Conservation (phyloP, 1,139 yeast genomes). For the Candida freyschussii region DNA sequence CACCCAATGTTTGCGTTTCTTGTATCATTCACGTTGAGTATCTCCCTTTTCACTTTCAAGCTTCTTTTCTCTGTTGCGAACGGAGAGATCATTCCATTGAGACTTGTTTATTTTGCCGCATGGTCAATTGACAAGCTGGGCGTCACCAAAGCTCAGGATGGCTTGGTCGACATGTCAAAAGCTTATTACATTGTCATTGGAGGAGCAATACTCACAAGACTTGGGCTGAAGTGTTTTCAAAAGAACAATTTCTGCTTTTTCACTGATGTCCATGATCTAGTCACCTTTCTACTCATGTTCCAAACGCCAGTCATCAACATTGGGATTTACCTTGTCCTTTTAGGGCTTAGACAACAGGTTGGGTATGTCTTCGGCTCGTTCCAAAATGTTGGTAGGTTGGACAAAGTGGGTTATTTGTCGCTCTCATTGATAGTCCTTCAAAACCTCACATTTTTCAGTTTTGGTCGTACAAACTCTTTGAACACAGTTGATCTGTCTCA, state of each 20-base stretch:
- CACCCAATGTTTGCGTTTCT: slow-evolving; percentile 34
- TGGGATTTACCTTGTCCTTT: slow-evolving; percentile 59
- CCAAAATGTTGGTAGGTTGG: background rate
- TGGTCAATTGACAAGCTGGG: slow-evolving; percentile 33
- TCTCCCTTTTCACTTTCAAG: slow-evolving; percentile 52
- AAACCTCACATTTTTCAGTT: slow-evolving; percentile 74
- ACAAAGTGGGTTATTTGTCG: slow-evolving; percentile 11
- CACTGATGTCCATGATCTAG: slow-evolving; percentile 41
- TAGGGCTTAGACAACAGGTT: slow-evolving; percentile 32
- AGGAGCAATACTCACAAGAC: slow-evolving; percentile 7
- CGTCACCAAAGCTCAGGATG: slow-evolving; percentile 14
- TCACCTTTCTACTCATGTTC: slow-evolving; percentile 56
- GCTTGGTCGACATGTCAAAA: slow-evolving; percentile 30
- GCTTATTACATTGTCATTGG: slow-evolving; percentile 21
- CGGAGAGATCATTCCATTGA: slow-evolving; percentile 45
- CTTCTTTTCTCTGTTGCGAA: slow-evolving; percentile 49
- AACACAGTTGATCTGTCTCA: slow-evolving; percentile 88
- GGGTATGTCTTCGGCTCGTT: slow-evolving; percentile 8
- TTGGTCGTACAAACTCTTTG: slow-evolving; percentile 88
- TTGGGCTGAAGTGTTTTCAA: slow-evolving; percentile 4
- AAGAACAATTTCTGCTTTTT: slow-evolving; percentile 25
- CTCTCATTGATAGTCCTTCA: slow-evolving; percentile 42
- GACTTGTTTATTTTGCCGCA: slow-evolving; percentile 31
- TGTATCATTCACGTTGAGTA: slow-evolving; percentile 35
- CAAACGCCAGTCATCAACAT: slow-evolving; percentile 68